Conservation (phyloP, 1,139 yeast genomes). For the Candida sanyaensis region DNA sequence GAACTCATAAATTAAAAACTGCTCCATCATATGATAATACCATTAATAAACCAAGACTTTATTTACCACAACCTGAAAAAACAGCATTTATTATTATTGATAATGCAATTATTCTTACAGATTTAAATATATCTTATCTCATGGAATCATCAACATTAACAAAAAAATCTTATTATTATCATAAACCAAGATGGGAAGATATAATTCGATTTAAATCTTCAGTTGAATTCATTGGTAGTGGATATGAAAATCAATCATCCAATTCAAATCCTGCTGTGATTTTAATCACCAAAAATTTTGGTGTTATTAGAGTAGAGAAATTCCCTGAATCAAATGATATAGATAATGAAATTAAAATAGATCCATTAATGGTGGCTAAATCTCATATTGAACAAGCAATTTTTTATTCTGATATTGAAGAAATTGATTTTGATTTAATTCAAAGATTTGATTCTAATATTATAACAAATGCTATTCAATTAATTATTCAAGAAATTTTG, state of each 20-base stretch:
- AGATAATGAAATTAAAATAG: slow-evolving; percentile 17
- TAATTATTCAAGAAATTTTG: slow-evolving; percentile 57
- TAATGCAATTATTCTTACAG: slow-evolving; percentile 65
- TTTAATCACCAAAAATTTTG: slow-evolving; percentile 58
- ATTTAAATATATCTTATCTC: slow-evolving; percentile 49
- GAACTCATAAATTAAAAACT: slow-evolving; percentile 54
- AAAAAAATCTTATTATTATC: slow-evolving; percentile 22
- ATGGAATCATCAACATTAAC: background rate
- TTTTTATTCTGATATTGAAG: slow-evolving; percentile 48
- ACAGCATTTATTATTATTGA: slow-evolving; percentile 67
- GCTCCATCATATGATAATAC: slow-evolving; percentile 22
- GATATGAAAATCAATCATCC: slow-evolving; percentile 45
- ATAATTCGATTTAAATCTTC: slow-evolving; percentile 55
- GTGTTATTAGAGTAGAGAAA: slow-evolving; percentile 63
- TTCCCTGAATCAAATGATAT: slow-evolving; percentile 23
- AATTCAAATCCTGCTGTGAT: slow-evolving; percentile 43
- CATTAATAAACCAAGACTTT: slow-evolving; percentile 48
- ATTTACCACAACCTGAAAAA: slow-evolving; percentile 59
- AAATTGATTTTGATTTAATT: slow-evolving; percentile 60
- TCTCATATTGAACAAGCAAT: slow-evolving; percentile 83
- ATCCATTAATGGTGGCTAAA: slow-evolving; percentile 50
- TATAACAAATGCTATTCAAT: slow-evolving; percentile 50
- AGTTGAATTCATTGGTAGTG: slow-evolving; percentile 61
- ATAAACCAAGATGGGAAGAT: slow-evolving; percentile 78
- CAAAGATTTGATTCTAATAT: slow-evolving; percentile 34